A percentile compares a stretch with the other conserved stretches of the same genome.
Conservation (phyloP, 2,329 filamentous ascomycete species). For the Penicillium freii region DNA sequence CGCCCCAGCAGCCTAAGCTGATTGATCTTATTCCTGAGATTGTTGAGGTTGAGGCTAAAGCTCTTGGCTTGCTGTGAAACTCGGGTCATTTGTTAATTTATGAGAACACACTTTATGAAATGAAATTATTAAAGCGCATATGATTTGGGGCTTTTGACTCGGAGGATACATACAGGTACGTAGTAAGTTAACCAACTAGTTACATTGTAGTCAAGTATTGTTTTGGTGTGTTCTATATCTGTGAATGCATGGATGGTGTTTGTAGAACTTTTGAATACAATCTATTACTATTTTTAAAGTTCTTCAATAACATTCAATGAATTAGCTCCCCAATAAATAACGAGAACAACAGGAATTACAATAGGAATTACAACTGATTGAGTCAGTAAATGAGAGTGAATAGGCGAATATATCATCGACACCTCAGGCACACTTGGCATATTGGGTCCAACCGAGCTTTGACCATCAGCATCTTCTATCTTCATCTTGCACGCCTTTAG, state of each 20-base stretch:
- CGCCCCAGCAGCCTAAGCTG: slow-evolving; percentile 46
- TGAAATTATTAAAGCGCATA: background rate
- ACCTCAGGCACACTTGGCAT: slow-evolving; percentile 17
- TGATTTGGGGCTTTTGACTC: too few species aligned
- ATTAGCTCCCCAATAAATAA: background rate
- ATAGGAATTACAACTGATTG: background rate
- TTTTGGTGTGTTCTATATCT: background rate
- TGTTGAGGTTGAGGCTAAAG: slow-evolving; percentile 51
- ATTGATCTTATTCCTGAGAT: slow-evolving; percentile 55
- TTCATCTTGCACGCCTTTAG: slow-evolving; percentile 14
- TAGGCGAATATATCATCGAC: slow-evolving; percentile 4
- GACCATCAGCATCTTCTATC: slow-evolving; percentile 16
- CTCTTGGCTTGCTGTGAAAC: slow-evolving; percentile 31
- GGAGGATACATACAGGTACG: background rate
- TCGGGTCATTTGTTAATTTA: background rate
- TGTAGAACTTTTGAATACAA: background rate
- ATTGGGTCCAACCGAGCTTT: slow-evolving; percentile 18
- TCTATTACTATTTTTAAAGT: background rate
- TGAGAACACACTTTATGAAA: background rate
- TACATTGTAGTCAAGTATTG: background rate
- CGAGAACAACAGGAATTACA: background rate
- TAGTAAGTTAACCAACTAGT: too few species aligned
- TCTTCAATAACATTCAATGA: background rate
- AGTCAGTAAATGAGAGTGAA: background rate
- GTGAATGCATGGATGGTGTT: background rate